Conservation (phyloP, 257 asterid genomes). For the Primulina eburnea region DNA sequence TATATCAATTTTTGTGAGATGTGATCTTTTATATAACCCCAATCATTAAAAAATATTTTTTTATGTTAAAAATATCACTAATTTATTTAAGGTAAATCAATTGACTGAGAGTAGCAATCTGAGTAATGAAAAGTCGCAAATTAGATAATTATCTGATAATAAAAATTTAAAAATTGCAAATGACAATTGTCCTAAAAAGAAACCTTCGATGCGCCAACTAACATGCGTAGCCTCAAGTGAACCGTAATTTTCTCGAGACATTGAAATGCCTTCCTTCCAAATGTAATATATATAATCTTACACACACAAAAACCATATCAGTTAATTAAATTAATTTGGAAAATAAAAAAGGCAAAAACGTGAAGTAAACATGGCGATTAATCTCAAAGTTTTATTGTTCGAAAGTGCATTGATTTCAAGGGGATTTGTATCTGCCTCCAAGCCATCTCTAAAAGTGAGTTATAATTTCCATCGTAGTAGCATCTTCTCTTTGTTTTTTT, state of each 20-base stretch:
- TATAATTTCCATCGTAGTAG: too few species aligned
- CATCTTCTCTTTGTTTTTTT: too few species aligned
- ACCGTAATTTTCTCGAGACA: slow-evolving; percentile 20
- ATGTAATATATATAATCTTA: background rate
- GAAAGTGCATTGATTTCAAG: slow-evolving; percentile 36
- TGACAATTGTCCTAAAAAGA: background rate
- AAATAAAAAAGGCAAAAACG: background rate
- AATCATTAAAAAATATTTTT: too few species aligned
- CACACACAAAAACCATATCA: too few species aligned
- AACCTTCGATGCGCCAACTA: background rate
- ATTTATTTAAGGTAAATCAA: too few species aligned
- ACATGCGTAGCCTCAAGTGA: slow-evolving; percentile 18
- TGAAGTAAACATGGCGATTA: slow-evolving; percentile 27
- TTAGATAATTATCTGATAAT: too few species aligned
- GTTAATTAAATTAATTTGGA: background rate
- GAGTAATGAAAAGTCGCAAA: too few species aligned
- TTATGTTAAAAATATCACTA: too few species aligned
- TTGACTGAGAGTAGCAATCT: too few species aligned
- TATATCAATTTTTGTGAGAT: too few species aligned
- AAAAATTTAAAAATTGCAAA: too few species aligned
- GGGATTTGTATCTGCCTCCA: slow-evolving; percentile 48
- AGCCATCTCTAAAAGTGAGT: slow-evolving; percentile 51
- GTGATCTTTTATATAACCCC: too few species aligned
- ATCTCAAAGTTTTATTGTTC: slow-evolving; percentile 27
- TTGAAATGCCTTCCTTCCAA: background rate